phyloP scores from a whole-genome alignment of 768 basidiomycete genomes.

The Tylopilus sp. region DNA sequence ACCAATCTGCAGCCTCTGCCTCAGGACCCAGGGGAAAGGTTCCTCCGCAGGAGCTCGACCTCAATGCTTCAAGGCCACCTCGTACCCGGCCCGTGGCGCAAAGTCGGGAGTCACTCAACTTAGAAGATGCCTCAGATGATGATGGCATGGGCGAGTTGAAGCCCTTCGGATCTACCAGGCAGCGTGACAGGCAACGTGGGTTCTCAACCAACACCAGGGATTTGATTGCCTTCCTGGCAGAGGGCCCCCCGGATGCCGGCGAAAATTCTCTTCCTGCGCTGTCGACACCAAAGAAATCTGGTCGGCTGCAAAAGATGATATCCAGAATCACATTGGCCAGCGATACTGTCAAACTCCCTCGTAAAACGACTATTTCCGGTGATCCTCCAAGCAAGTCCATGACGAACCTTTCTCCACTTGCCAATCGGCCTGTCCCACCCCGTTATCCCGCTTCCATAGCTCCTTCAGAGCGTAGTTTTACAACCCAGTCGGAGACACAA shows the following conservation, averaged over 20 bases:
- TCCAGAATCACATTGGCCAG: conserved; percentile 62
- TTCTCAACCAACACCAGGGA: conserved; percentile 47
- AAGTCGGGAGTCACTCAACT: conserved; percentile 65
- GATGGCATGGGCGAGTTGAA: conserved; percentile 38
- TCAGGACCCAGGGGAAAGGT: conserved; percentile 22
- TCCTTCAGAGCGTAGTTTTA: conserved; percentile 32
- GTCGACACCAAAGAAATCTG: conserved; percentile 41
- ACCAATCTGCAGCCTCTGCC: conserved; percentile 23
- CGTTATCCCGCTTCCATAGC: conserved; percentile 46
- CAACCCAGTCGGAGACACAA: conserved; percentile 13
- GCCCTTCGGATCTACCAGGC: conserved; percentile 41
- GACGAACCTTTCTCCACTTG: conserved; percentile 46
- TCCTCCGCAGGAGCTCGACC: conserved; percentile 28
- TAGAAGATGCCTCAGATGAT: conserved; percentile 72
- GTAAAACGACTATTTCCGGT: conserved; percentile 28
- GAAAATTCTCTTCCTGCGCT: conserved; percentile 43
- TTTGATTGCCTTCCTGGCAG: conserved; percentile 55
- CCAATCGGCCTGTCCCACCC: conserved; percentile 60
- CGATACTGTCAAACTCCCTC: conserved; percentile 30
- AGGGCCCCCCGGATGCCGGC: conserved; percentile 49
- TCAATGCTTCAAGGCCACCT: conserved; percentile 19
- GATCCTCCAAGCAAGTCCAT: conserved; percentile 31
- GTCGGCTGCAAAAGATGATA: conserved; percentile 78
- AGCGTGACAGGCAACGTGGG: conserved; percentile 28
- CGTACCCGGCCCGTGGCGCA: conserved; percentile 48